Evolutionary conservation across 1,139 yeast species (phyloP).

Genomic region (Pichia sp.): DNA sequence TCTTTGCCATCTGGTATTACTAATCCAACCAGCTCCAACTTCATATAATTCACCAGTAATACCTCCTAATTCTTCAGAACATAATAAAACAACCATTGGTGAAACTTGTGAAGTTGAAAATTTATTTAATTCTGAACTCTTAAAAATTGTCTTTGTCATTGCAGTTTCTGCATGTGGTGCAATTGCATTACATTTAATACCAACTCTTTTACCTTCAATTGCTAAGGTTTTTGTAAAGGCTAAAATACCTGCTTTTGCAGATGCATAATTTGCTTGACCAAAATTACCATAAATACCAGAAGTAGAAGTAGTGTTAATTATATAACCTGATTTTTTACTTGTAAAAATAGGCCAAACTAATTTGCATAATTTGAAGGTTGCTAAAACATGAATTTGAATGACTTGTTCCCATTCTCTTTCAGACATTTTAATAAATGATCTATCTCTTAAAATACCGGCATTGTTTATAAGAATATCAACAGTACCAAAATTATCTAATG

Average conservation of each 20-base stretch:
- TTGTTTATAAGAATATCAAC: conserved; percentile 85
- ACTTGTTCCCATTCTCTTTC: conserved; percentile 82
- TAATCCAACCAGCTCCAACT: conserved; percentile 91
- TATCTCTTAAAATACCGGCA: conserved; percentile 92
- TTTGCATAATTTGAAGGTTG: conserved; percentile 76
- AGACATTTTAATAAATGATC: conserved; percentile 78
- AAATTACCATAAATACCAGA: conserved; percentile 97
- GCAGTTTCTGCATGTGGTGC: conserved; percentile 99
- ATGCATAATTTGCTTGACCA: conserved; percentile 94
- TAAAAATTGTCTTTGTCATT: conserved; percentile 86
- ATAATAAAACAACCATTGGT: conserved; percentile 74
- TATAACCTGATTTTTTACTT: conserved; percentile 73
- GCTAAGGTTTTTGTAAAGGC: conserved; percentile 86
- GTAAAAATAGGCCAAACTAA: conserved; percentile 90
- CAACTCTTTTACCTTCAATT: conserved; percentile 76
- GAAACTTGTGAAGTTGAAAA: conserved; percentile 90
- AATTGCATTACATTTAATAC: conserved; percentile 72
- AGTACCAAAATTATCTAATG: conserved; percentile 70
- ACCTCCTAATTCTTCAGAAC: conserved; percentile 65
- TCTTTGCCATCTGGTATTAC: conserved; percentile 93
- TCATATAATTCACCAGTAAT: conserved; percentile 63
- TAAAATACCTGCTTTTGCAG: conserved; percentile 86
- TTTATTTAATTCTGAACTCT: conserved; percentile 68
- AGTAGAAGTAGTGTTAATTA: conserved; percentile 87
- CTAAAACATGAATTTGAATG: conserved; percentile 73